Evolutionary conservation across 2,329 filamentous ascomycete genomes (phyloP), one percentile per base, ranked within the genome.

Genomic region (Stagonosporopsis cucurbitacearum): DNA sequence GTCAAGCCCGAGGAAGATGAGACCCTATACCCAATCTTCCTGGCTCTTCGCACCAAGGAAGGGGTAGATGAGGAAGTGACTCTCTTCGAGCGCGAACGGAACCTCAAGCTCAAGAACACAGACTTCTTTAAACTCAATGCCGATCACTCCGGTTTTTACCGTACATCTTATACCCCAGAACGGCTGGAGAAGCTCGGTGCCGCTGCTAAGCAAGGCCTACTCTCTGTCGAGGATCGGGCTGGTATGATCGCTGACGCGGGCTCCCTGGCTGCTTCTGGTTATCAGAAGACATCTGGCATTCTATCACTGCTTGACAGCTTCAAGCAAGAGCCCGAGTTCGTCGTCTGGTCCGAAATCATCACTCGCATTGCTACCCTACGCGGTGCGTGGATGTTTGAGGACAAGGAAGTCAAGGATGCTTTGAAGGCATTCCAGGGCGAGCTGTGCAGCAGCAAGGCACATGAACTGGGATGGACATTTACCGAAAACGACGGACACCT

Each of bases 51-150:
- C 56, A 93, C 91, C 32, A 90, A 92, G 76, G 84, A 90, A n/a
- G 92, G 92, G 23, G 78, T 97, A 37, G 85, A 96, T 64, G 89
- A 93, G 70, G 84, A 87, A 35, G 79, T 93, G 35, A 90, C 91
- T 15, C 81, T 96, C 36, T 80, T 80, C 60, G 81, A 86, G 62
- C 88, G 94, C 35, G 91, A 96, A 76, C 83, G 82, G 43, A 85
- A 88, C 59, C 91, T 96, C 79, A 88, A 91, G 78, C 75, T 97
- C 23, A 85, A 89, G 19, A 86, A 89, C 69, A 79, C 88, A 48
- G 91, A 96, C 69, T 97, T 98, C 79, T 98, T 90, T 86, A 98
- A 98, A 83, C 81, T 98, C 58, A 98, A 98, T 72, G 92, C 94
- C 15, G 92, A 97, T 72, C 94, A 97, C 76, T 93, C 92, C 20